Conservation (phyloP, 345 rosid genomes). For the Gossypioides kirkii region DNA sequence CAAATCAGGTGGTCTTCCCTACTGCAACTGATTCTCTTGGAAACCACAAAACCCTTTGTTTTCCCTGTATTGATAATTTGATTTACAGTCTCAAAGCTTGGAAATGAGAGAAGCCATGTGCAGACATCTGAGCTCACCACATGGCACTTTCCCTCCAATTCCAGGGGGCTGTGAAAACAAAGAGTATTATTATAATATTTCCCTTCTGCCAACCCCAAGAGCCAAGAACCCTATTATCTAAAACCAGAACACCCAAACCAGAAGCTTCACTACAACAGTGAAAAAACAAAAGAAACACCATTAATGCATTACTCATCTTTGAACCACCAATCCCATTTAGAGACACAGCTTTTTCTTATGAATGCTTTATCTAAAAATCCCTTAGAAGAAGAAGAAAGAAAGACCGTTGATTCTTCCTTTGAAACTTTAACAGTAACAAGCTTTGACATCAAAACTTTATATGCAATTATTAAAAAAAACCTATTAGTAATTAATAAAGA, state of each 20-base stretch:
- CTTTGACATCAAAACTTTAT: conserved; percentile 21
- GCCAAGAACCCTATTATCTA: conserved; percentile 13
- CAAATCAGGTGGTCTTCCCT: conserved; percentile 23
- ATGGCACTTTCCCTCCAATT: conserved; percentile 34
- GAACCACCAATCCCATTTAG: neutral
- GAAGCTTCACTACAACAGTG: neutral
- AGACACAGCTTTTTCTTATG: neutral
- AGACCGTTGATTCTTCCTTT: neutral
- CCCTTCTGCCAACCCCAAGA: conserved; percentile 13
- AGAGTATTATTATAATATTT: conserved; percentile 1
- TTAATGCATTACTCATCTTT: neutral
- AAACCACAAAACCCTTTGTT: conserved; percentile 28
- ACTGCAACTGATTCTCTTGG: conserved; percentile 39
- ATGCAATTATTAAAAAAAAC: neutral
- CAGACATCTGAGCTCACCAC: conserved; percentile 50
- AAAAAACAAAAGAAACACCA: neutral
- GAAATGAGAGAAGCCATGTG: conserved; percentile 57
- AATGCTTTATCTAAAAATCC: neutral
- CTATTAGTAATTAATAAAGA: neutral
- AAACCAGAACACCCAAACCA: conserved; percentile 11
- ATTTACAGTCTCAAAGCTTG: conserved; percentile 41
- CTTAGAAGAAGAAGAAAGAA: neutral
- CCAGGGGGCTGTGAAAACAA: conserved; percentile 12
- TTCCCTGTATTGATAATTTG: conserved; percentile 16
- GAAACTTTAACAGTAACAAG: neutral